Conservation (phyloP, 2,329 filamentous ascomycete genomes). For the Eutypella sp. region DNA sequence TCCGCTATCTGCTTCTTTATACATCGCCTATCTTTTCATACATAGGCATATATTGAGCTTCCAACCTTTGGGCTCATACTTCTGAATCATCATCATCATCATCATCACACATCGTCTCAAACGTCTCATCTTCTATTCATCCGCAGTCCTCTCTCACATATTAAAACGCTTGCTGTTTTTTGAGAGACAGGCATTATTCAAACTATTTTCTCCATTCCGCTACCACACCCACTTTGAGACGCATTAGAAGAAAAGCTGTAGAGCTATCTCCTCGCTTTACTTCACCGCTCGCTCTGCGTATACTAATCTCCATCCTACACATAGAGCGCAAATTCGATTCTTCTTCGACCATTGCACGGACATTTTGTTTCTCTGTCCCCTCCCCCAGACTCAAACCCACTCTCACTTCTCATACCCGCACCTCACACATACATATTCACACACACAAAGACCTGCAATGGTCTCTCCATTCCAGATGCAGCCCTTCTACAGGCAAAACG, state of each 20-base stretch:
- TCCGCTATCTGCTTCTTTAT: conserved; percentile 18
- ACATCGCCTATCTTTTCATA: conserved; percentile 11
- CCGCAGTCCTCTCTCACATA: not conserved
- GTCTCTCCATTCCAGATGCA: conserved; percentile 48
- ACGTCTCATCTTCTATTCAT: too few relatives aligned
- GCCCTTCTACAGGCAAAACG: conserved; percentile 44
- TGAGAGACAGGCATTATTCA: not conserved
- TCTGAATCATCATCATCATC: conserved; percentile 19
- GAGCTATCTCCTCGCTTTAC: too few relatives aligned
- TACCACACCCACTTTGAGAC: not conserved
- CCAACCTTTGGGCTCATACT: conserved; percentile 5
- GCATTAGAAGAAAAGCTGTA: not conserved
- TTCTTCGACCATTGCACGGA: conserved; percentile 16
- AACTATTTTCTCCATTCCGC: not conserved
- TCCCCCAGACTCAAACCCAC: too few relatives aligned
- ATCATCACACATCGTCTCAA: too few relatives aligned
- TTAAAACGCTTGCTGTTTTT: too few relatives aligned
- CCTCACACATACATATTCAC: conserved; percentile 5
- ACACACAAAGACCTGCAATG: conserved; percentile 34
- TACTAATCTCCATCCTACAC: conserved; percentile 19
- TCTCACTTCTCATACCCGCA: conserved; percentile 4
- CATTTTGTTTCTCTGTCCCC: too few relatives aligned
- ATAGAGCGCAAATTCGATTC: conserved; percentile 16
- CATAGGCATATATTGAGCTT: not conserved
- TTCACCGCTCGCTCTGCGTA: conserved; percentile 20